Percentiles rank a stretch among this genome's conserved stretches.
Evolutionary conservation across 2,329 filamentous ascomycete species (phyloP).

Genomic region (Coniochaeta prunicola): DNA sequence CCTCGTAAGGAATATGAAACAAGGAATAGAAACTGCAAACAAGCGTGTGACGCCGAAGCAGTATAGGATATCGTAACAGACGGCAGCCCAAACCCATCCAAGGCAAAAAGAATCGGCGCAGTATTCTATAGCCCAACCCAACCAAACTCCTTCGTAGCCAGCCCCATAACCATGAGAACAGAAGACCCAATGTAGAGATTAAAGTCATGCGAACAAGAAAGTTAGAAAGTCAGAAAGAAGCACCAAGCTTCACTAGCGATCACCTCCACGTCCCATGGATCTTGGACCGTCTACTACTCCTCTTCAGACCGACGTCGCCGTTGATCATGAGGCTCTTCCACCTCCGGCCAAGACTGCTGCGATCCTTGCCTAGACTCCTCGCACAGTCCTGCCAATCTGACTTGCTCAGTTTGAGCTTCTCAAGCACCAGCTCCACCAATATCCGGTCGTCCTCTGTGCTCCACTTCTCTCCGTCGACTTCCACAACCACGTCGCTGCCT

Average conservation of each 20-base stretch:
- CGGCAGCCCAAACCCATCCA: not conserved
- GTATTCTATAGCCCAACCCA: not conserved
- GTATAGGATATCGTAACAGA: slow-evolving; percentile 1
- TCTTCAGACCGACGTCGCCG: slow-evolving; percentile 54
- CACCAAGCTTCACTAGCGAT: slow-evolving; percentile 11
- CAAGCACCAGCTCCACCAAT: slow-evolving; percentile 59
- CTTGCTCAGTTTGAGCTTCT: slow-evolving; percentile 58
- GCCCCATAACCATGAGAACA: not conserved
- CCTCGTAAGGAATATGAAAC: not conserved
- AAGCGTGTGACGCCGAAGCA: slow-evolving; percentile 1
- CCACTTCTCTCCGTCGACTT: slow-evolving; percentile 45
- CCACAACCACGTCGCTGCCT: slow-evolving; percentile 33
- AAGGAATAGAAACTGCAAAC: not conserved
- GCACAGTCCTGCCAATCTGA: slow-evolving; percentile 63
- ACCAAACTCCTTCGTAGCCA: not conserved
- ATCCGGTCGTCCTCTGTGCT: slow-evolving; percentile 57
- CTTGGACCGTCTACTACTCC: slow-evolving; percentile 34
- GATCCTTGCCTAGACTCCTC: slow-evolving; percentile 53
- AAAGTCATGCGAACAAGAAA: slow-evolving; percentile 2
- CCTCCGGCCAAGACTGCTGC: slow-evolving; percentile 46
- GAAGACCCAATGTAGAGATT: not conserved
- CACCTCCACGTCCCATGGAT: slow-evolving; percentile 51
- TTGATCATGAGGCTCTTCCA: slow-evolving; percentile 57
- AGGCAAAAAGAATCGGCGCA: not conserved
- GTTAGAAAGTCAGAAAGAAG: slow-evolving; percentile 3